A percentile compares a stretch with the other conserved stretches of the same genome.
Conservation (phyloP, 441 rosid genomes). For the Caryocar brasiliense region DNA sequence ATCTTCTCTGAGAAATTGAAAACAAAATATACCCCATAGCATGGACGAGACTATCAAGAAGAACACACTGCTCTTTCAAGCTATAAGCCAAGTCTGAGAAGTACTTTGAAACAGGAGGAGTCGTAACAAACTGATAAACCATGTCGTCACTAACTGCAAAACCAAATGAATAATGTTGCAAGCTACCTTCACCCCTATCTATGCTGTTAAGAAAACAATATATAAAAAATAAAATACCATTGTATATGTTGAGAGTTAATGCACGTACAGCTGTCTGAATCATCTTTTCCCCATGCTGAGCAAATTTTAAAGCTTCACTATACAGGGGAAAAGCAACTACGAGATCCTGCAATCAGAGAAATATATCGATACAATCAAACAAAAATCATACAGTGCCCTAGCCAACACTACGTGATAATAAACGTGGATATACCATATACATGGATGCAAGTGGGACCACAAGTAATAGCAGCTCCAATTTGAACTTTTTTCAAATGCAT, state of each 20-base stretch:
- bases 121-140: constrained; percentile 45
- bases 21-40: constrained; percentile 31
- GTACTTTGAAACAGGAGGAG: constrained; percentile 50
- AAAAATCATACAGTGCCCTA: not conserved
- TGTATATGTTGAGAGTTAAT: constrained; percentile 50
- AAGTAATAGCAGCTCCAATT: not conserved
- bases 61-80: constrained; percentile 40
- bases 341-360: constrained; percentile 35
- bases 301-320: constrained; percentile 57
- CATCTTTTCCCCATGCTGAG: constrained; percentile 66
- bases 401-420: not conserved
- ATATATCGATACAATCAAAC: not conserved
- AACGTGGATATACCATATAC: too few species aligned
- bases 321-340: constrained; percentile 59
- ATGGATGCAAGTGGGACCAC: not conserved
- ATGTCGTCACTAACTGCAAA: constrained; percentile 59
- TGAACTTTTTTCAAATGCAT: not conserved
- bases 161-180: constrained; percentile 18
- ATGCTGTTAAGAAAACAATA: constrained; percentile 5
- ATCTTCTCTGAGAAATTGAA: constrained; percentile 6
- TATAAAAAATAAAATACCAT: constrained; percentile 31
- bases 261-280: constrained; percentile 73
- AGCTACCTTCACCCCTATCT: constrained; percentile 10
- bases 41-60: constrained; percentile 39
- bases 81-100: constrained; percentile 47